Conservation (phyloP, 306 rosid species). For the Rubus parviflorus region DNA sequence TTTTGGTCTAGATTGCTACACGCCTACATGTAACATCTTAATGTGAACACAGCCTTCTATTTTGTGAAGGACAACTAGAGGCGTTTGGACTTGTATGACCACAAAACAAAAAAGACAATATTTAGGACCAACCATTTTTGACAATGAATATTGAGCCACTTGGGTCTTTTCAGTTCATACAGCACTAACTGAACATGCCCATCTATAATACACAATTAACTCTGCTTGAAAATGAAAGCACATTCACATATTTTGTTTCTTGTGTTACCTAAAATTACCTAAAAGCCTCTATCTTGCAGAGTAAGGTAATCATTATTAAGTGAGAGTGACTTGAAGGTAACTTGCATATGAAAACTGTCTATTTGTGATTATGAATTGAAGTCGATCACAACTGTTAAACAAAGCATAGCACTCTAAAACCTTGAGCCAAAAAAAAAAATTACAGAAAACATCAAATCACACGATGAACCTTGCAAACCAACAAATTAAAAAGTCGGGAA, state of each 20-base stretch:
- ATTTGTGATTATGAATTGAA: not conserved
- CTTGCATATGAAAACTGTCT: not conserved
- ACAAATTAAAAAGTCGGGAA: not conserved
- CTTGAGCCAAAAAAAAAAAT: not conserved
- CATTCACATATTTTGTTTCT: not conserved
- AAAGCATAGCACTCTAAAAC: not conserved
- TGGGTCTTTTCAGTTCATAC: constrained; percentile 12
- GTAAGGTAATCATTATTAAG: not conserved
- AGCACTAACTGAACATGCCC: constrained; percentile 6
- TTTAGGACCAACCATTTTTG: not conserved
- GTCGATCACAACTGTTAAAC: not conserved
- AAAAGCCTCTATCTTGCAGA: constrained; percentile 2
- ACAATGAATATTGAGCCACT: constrained; percentile 9
- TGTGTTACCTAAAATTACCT: not conserved
- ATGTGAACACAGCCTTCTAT: constrained; percentile 18
- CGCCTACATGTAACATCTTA: constrained; percentile 2
- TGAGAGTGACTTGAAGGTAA: not conserved
- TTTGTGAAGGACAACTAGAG: not conserved
- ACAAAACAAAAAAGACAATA: not conserved
- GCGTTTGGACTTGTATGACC: not conserved
- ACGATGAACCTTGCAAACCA: not conserved
- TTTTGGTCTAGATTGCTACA: not conserved
- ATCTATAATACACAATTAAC: not conserved
- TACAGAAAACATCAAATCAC: not conserved
- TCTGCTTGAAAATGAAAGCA: constrained; percentile 8